These are phyloP conservation scores for Heliamphora ciliata DNA, from an alignment of 179 eudicot species.

Conservation along the genomic window DNA sequence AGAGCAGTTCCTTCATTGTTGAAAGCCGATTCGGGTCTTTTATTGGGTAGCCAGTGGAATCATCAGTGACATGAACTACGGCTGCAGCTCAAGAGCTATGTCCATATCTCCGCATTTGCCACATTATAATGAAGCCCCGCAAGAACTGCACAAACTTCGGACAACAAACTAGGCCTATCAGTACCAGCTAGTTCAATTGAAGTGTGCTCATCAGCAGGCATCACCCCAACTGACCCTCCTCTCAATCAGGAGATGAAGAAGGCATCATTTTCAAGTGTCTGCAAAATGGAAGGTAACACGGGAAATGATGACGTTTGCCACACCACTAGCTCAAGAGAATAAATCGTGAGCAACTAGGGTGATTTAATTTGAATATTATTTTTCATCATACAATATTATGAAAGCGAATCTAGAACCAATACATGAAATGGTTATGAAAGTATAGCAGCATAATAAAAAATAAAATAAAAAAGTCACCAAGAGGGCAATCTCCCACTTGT, in stretches of 20 bases:
- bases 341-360: neutral
- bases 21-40: conserved; percentile 56
- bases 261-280: conserved; percentile 70
- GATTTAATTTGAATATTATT: neutral
- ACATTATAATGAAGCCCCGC: conserved; percentile 65
- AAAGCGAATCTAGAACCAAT: neutral
- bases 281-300: conserved; percentile 17
- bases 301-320: neutral
- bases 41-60: conserved; percentile 41
- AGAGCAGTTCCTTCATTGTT: conserved; percentile 46
- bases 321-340: neutral
- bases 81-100: conserved; percentile 72
- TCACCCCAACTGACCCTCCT: conserved; percentile 60
- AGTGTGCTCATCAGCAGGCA: conserved; percentile 71
- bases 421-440: neutral
- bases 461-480: neutral
- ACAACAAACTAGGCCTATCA: conserved; percentile 83
- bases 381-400: neutral
- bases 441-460: neutral
- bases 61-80: conserved; percentile 66
- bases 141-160: conserved; percentile 81
- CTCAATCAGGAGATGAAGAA: conserved; percentile 31
- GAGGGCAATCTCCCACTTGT: neutral
- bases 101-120: conserved; percentile 85
- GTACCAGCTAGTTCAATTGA: conserved; percentile 74